Percentiles rank a stretch among this genome's conserved stretches.
Conservation (phyloP, 108 stramenopile genomes). For the Nitzschia sp. region DNA sequence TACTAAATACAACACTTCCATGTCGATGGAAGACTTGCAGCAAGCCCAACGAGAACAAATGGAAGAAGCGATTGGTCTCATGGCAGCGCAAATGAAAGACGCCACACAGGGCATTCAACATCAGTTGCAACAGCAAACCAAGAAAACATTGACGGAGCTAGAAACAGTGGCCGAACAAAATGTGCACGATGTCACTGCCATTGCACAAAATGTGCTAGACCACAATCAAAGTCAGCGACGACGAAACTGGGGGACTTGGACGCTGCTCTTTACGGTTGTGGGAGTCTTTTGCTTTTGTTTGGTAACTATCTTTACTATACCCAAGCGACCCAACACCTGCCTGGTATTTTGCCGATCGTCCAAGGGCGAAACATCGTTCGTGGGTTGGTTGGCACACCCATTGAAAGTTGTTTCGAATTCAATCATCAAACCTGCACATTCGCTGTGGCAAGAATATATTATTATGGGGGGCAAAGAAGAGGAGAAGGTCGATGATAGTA, state of each 20-base stretch:
- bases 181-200: slow-evolving; percentile 50
- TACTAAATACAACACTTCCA: not conserved
- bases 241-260: slow-evolving; percentile 21
- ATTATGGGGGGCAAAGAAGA: not conserved
- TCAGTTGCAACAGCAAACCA: slow-evolving; percentile 61
- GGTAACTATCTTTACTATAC: slow-evolving; percentile 35
- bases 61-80: slow-evolving; percentile 65
- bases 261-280: slow-evolving; percentile 24
- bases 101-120: slow-evolving; percentile 65
- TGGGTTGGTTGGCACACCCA: slow-evolving; percentile 1
- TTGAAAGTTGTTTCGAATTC: not conserved
- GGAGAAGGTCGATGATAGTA: not conserved
- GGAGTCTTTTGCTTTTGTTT: slow-evolving; percentile 36
- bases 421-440: not conserved
- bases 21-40: slow-evolving; percentile 54
- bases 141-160: slow-evolving; percentile 51
- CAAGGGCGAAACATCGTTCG: not conserved
- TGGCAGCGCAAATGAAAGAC: slow-evolving; percentile 69
- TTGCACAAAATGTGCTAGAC: slow-evolving; percentile 51
- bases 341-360: slow-evolving; percentile 3
- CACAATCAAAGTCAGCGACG: slow-evolving; percentile 25
- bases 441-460: not conserved
- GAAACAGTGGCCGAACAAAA: slow-evolving; percentile 72
- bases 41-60: slow-evolving; percentile 75
- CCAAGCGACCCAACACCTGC: slow-evolving; percentile 34